A percentile compares a stretch with the other conserved stretches of the same genome.
These are phyloP conservation scores for Neohortaea acidophila DNA, from an alignment of 495 filamentous ascomycete species.

Conservation along the genomic window DNA sequence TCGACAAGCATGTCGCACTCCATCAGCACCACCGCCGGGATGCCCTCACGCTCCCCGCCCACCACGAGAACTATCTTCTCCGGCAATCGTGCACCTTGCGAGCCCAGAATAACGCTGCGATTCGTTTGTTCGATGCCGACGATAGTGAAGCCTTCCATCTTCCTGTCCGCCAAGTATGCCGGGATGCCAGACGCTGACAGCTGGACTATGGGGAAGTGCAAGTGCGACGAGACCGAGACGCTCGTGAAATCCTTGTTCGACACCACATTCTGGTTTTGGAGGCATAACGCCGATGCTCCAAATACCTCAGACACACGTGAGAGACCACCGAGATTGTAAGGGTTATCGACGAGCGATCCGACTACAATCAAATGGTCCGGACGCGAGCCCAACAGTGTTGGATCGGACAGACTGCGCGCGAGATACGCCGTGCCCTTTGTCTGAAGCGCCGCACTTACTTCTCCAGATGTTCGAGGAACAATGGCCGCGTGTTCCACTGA, in stretches of 20 bases:
- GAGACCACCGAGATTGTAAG: constrained; percentile 35
- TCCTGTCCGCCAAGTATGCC: constrained; percentile 22
- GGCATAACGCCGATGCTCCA: constrained; percentile 26
- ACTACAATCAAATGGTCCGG: constrained; percentile 26
- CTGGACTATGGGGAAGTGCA: constrained; percentile 31
- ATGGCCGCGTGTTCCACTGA: not conserved
- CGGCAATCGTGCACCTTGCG: constrained; percentile 21
- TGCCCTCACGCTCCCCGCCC: constrained; percentile 34
- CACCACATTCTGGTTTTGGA: constrained; percentile 20
- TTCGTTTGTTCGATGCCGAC: constrained; percentile 39
- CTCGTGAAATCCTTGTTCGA: constrained; percentile 29
- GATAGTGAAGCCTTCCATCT: constrained; percentile 27
- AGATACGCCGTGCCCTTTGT: constrained; percentile 19
- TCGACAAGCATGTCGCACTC: constrained; percentile 35
- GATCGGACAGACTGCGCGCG: not conserved
- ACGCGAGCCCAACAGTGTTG: not conserved
- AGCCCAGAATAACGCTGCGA: constrained; percentile 27
- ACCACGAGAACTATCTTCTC: constrained; percentile 30
- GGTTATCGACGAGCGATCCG: constrained; percentile 35
- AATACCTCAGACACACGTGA: constrained; percentile 35
- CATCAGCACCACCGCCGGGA: constrained; percentile 29
- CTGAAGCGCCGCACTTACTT: constrained; percentile 12
- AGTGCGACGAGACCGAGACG: constrained; percentile 30
- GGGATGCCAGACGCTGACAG: constrained; percentile 14
- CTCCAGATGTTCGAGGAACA: not conserved